Conservation (phyloP, 2,329 filamentous ascomycete species). For the Pseudogymnoascus destructans region DNA sequence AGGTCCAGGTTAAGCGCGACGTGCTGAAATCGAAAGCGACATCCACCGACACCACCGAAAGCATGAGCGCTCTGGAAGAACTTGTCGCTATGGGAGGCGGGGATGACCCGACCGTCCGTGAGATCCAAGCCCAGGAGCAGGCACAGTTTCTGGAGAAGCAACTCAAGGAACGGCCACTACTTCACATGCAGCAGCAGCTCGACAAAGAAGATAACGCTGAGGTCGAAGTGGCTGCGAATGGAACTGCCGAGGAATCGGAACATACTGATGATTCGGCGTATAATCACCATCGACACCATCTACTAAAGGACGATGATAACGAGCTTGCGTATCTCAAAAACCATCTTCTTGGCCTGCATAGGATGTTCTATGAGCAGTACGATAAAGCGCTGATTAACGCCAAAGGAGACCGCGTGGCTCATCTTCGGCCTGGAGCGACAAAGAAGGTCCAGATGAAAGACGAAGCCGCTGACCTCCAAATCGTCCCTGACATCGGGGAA, state of each 20-base stretch:
- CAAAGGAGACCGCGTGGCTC: constrained; percentile 30
- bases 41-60: constrained; percentile 10
- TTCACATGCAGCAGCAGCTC: constrained; percentile 84
- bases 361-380: constrained; percentile 71
- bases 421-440: constrained; percentile 25
- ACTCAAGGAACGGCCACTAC: constrained; percentile 70
- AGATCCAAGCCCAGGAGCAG: constrained; percentile 71
- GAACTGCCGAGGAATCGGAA: constrained; percentile 22
- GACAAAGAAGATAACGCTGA: constrained; percentile 67
- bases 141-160: constrained; percentile 81
- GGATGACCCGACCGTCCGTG: constrained; percentile 53
- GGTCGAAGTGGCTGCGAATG: constrained; percentile 28
- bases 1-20: not conserved
- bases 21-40: not conserved
- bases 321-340: constrained; percentile 68
- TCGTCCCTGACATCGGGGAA: constrained; percentile 72
- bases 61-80: constrained; percentile 48
- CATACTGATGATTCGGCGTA: constrained; percentile 28
- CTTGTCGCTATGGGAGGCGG: constrained; percentile 63
- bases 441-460: constrained; percentile 35
- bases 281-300: constrained; percentile 45
- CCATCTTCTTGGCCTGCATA: constrained; percentile 63
- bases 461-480: constrained; percentile 33
- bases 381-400: constrained; percentile 37
- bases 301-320: constrained; percentile 77